These are phyloP conservation scores for Salix caprea DNA, from an alignment of 345 rosid genomes.

Conservation along the genomic window DNA sequence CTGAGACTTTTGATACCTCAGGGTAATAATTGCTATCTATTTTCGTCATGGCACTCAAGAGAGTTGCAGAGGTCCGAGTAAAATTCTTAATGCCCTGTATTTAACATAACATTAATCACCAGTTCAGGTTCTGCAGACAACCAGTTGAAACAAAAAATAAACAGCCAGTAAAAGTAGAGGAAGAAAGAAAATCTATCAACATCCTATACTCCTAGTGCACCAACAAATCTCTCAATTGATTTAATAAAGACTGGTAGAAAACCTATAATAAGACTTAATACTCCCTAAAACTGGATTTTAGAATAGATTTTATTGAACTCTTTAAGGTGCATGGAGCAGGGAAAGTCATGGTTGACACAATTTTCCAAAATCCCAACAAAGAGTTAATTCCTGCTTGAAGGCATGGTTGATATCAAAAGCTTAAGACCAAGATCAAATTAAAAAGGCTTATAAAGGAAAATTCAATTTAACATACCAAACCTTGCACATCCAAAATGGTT, in stretches of 20 bases:
- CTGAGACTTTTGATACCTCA: constrained; percentile 54
- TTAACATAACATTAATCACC: constrained; percentile 17
- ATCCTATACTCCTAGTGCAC: background rate
- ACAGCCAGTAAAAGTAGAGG: background rate
- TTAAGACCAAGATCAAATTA: constrained; percentile 1
- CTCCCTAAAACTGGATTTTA: background rate
- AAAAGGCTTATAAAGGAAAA: constrained; percentile 2
- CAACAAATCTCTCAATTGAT: background rate
- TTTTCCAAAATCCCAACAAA: background rate
- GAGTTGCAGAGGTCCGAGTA: constrained; percentile 75
- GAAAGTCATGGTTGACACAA: background rate
- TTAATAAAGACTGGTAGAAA: background rate
- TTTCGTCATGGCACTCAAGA: constrained; percentile 71
- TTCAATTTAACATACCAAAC: constrained; percentile 57
- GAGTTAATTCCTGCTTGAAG: constrained; percentile 9
- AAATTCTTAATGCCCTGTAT: constrained; percentile 89
- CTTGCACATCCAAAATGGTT: constrained; percentile 85
- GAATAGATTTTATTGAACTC: background rate
- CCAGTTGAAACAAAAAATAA: background rate
- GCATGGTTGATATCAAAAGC: background rate
- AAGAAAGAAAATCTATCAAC: background rate
- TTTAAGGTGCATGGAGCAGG: background rate
- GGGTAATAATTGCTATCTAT: constrained; percentile 84
- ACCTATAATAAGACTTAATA: background rate
- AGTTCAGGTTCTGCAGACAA: constrained; percentile 23